These are phyloP conservation scores for Suillus paluster DNA, from an alignment of 768 basidiomycete species.

Conservation along the genomic window DNA sequence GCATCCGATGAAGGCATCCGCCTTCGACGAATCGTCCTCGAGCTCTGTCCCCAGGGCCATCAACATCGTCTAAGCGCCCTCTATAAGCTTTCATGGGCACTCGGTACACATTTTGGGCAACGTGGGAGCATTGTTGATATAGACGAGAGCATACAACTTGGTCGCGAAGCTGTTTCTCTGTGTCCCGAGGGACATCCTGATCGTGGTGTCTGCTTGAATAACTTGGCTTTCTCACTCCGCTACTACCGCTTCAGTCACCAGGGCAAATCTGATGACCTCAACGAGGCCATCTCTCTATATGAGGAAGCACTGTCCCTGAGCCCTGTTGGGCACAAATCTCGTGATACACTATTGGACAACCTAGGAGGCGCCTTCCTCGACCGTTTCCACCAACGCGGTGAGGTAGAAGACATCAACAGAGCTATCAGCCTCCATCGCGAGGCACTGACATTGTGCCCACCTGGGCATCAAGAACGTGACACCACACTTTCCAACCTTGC, in stretches of 20 bases:
- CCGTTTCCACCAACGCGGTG: background rate
- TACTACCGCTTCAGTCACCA: background rate
- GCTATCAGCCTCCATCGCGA: constrained; percentile 8
- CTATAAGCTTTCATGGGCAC: background rate
- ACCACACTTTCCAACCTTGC: constrained; percentile 20
- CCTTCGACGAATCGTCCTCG: background rate
- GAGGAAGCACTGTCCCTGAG: background rate
- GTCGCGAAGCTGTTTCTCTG: background rate
- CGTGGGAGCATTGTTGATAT: background rate
- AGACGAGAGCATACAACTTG: background rate
- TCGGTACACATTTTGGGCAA: background rate
- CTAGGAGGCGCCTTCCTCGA: constrained; percentile 1
- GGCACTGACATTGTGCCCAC: constrained; percentile 8
- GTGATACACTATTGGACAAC: constrained; percentile 10
- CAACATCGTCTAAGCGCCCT: background rate
- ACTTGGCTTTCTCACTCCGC: background rate
- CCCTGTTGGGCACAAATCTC: background rate
- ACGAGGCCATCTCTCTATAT: background rate
- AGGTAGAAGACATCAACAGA: constrained; percentile 1
- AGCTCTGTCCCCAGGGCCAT: background rate
- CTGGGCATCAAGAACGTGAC: constrained; percentile 15
- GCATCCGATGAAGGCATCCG: background rate
- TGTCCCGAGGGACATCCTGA: background rate
- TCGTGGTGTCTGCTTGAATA: background rate
- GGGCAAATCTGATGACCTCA: background rate